Base-by-base conservation (phyloP, 2,329 filamentous ascomycete species). In the Trichophyton mentagrophytes region DNA sequence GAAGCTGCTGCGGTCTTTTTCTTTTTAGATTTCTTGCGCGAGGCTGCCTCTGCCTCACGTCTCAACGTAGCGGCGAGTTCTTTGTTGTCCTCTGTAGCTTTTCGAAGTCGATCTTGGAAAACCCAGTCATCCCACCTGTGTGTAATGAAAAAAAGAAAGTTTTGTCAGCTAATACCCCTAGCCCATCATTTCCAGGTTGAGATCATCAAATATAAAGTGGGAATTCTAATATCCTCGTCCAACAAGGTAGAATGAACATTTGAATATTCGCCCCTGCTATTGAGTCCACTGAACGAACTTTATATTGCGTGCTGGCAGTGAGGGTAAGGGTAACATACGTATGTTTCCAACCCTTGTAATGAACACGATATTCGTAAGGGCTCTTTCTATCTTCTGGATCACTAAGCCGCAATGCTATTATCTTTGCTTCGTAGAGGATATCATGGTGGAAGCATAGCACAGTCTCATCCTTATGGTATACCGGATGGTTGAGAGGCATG, bases 311-410 rank as follows among this genome's bases (percentile, higher is more conserved):
- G 25, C 27, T 25, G 11, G 22, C 9, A 33, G 20, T 1, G n/a
- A 36, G 15, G 7, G 3, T 17, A 36, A 36, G 1, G 27, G 25
- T n/a, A 25, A 85, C 85, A 77, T 78, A 88, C 81, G 90, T 96
- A 74, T 92, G 91, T 80, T 99, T 99, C 93, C 93, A 99, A 70
- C 93, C 93, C 76, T 97, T 97, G 79, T 99, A 99, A 76, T 99
- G 93, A 60, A 99, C 88, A 70, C 89, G 88, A 78, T 95, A 99
- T 72, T 90, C 85, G 71, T 85, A 90, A 38, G 87, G 84, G 63
- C 86, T 86, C 72, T 85, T 85, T 74, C 88, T 86, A 69, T 86
- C 86, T 51, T 78, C 78, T 5, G 77, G 72, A 63, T 86, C 83
- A 69, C 81, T 79, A 73, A 78, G 77, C 67, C 81, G 84, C 36